A percentile compares a stretch with the other conserved stretches of the same genome.
phyloP scores from a whole-genome alignment of 768 basidiomycete species.

The Kwoniella newhampshirensis region DNA sequence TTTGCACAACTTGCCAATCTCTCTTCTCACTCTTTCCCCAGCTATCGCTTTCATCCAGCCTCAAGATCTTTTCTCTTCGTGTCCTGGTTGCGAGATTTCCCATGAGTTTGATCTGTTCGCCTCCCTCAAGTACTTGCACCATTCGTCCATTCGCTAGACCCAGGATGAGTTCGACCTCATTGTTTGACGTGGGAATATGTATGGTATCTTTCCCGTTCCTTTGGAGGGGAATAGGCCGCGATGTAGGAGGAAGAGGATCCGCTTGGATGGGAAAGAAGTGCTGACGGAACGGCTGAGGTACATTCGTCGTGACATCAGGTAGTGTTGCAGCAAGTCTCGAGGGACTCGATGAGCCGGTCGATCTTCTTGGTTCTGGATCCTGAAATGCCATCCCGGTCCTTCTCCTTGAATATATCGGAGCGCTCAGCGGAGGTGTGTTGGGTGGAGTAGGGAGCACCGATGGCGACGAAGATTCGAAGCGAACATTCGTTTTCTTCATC shows the following conservation, averaged over 20 bases:
- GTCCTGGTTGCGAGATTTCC: background rate
- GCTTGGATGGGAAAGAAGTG: conserved; percentile 14
- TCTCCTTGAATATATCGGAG: background rate
- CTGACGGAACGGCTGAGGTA: too few relatives aligned
- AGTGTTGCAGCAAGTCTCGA: too few relatives aligned
- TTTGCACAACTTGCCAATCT: conserved; percentile 25
- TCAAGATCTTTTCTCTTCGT: background rate
- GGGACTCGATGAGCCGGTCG: too few relatives aligned
- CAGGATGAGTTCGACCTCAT: background rate
- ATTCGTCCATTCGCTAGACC: background rate
- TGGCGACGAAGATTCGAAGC: conserved; percentile 8
- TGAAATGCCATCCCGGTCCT: background rate
- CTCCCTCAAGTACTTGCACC: conserved; percentile 4
- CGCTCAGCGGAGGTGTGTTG: conserved; percentile 7
- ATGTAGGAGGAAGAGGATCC: conserved; percentile 23
- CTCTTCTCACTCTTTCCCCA: conserved; percentile 26
- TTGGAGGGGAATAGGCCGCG: conserved; percentile 13
- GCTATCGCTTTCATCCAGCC: background rate
- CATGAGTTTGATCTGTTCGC: background rate
- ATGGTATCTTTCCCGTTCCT: conserved; percentile 17
- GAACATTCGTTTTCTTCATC: background rate
- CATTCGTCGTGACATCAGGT: too few relatives aligned
- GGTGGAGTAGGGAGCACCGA: conserved; percentile 19
- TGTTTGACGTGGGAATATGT: background rate
- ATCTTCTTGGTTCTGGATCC: too few relatives aligned